Conservation (phyloP, 139 green algal species). For the Auxenochlorella protothecoides region DNA sequence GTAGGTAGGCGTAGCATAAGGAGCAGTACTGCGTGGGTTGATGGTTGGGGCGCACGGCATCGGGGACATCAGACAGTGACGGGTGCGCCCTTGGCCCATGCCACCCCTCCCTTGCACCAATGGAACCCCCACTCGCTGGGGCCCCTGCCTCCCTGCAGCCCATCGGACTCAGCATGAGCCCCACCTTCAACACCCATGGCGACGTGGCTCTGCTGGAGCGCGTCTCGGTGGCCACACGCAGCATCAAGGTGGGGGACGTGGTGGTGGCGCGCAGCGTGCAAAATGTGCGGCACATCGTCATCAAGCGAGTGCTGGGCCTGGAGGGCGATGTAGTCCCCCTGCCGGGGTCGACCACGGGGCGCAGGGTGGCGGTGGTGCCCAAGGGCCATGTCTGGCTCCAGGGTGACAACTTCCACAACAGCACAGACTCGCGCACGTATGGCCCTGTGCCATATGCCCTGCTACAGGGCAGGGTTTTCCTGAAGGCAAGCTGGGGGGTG, state of each 20-base stretch:
- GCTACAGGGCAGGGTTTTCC: constrained; percentile 46
- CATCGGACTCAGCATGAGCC: constrained; percentile 68
- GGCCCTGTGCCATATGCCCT: constrained; percentile 60
- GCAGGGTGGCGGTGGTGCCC: constrained; percentile 30
- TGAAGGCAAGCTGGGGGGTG: constrained; percentile 17
- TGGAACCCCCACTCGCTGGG: not conserved
- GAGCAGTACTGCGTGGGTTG: not conserved
- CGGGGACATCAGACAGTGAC: too few relatives aligned
- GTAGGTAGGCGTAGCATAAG: constrained; percentile 1
- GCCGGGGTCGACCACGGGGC: not conserved
- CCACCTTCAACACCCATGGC: constrained; percentile 62
- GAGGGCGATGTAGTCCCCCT: constrained; percentile 39
- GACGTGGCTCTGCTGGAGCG: constrained; percentile 64
- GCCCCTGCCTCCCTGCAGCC: constrained; percentile 30
- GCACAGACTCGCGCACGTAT: constrained; percentile 65
- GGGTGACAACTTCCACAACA: constrained; percentile 69
- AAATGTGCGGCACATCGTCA: constrained; percentile 57
- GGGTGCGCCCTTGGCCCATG: too few relatives aligned
- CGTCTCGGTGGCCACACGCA: constrained; percentile 17
- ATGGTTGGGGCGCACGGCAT: not conserved
- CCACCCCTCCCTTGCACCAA: too few relatives aligned
- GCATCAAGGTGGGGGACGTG: constrained; percentile 43
- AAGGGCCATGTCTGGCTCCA: constrained; percentile 66
- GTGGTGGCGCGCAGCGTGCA: constrained; percentile 53
- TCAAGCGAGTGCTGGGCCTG: constrained; percentile 59